A percentile compares a stretch with the other conserved stretches of the same genome.
Conservation (phyloP, 2,329 filamentous ascomycete species). For the Hypomyces perniciosus region DNA sequence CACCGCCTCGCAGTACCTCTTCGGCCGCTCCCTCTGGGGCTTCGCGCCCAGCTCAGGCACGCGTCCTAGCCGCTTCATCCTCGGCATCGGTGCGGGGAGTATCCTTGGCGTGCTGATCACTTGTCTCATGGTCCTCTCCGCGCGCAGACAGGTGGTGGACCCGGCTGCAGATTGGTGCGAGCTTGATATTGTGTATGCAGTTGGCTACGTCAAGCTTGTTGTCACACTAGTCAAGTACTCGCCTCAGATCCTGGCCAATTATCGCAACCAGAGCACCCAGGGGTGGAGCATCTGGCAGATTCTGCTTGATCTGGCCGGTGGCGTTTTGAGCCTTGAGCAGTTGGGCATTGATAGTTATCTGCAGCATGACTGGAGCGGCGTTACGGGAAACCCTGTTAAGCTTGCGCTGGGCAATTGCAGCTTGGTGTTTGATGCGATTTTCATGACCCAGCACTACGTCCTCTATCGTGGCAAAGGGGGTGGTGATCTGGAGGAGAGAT, state of each 20-base stretch:
- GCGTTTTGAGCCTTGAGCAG: constrained; percentile 74
- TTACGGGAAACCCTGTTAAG: constrained; percentile 90
- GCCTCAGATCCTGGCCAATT: constrained; percentile 79
- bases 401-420: constrained; percentile 79
- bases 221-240: constrained; percentile 90
- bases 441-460: constrained; percentile 83
- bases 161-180: constrained; percentile 49
- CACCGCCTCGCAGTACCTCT: constrained; percentile 72
- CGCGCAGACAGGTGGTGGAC: constrained; percentile 20
- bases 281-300: constrained; percentile 88
- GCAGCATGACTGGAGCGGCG: constrained; percentile 80
- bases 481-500: constrained; percentile 17
- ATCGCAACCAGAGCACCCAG: constrained; percentile 72
- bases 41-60: constrained; percentile 56
- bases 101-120: constrained; percentile 52
- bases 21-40: constrained; percentile 60
- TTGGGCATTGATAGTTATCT: constrained; percentile 78
- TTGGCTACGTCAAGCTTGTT: constrained; percentile 84
- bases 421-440: constrained; percentile 79
- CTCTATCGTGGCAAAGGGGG: constrained; percentile 49
- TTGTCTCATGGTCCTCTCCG: constrained; percentile 39
- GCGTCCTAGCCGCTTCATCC: constrained; percentile 55
- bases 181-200: constrained; percentile 58
- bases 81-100: constrained; percentile 65
- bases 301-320: constrained; percentile 75